Base-by-base conservation (phyloP, 2,329 filamentous ascomycete genomes). In the Ilyonectria mors-panacis region DNA sequence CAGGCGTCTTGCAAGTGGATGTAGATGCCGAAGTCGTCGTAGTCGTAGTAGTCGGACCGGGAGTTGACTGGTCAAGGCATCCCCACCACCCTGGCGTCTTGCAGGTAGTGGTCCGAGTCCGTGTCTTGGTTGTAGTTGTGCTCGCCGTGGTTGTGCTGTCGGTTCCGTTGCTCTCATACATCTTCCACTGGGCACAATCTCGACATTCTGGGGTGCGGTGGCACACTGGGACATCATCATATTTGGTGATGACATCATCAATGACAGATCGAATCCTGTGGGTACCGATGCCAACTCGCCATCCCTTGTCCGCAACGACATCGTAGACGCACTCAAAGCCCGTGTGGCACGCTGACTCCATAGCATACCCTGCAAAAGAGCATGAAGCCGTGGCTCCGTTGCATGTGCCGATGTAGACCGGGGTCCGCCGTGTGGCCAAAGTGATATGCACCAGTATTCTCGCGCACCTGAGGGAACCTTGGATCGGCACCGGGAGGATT, bases 381-480 rank as follows among this genome's bases (percentile, higher is more conserved):
- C 96, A 98, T 12, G 92, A 91, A 3, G 95, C 95, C 2, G 93
- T 94, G 3, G 93, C 94, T 35, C 93, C 93, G 76, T 97, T 98
- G 82, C 96, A 98, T 1, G 92, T 93, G 35, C 96, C 96, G 83
- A 98, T 95, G 76, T 92, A 99, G 37, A 99, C 91, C 0, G 96
- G 96, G 96, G 80, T 99, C 96, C 1, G 96, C 96, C 0, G 94
- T 98, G 76, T 98, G 95, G 4, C 96, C 96, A 78, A 98, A 95
- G 80, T 99, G 96, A 77, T 91, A 97, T 0, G 93, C 87, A 13
- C 94, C 95, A 0, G 94, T 97, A 75, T 90, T 88, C 65, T 89
- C 82, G 47, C 94, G 86, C 42, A 88, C 86, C 76, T 97, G 94
- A 33, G 94, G 92, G 35, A 88, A 85, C 47, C 88, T 85, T 26